Conservation (phyloP, 495 filamentous ascomycete species). For the Neurospora terricola region DNA sequence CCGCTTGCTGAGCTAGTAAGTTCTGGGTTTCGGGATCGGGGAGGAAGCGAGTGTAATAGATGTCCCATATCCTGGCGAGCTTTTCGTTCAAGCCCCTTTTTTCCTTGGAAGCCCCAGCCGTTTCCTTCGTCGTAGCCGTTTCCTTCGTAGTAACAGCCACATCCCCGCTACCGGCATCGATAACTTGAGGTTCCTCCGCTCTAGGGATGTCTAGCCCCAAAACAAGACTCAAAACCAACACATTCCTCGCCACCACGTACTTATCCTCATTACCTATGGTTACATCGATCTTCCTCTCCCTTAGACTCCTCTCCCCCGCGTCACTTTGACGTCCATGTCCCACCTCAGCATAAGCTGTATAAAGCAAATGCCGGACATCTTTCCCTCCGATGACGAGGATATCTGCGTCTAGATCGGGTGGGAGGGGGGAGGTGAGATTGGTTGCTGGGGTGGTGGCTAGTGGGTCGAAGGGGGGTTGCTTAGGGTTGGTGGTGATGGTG, state of each 20-base stretch:
- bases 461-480: conserved; percentile 31
- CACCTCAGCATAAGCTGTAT: conserved; percentile 29
- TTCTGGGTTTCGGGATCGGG: conserved; percentile 21
- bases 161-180: neutral
- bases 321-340: neutral
- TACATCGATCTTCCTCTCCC: conserved; percentile 20
- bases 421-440: conserved; percentile 36
- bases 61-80: conserved; percentile 34
- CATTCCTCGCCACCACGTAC: conserved; percentile 41
- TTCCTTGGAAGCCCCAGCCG: neutral
- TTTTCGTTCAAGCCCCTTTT: neutral
- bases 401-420: conserved; percentile 33
- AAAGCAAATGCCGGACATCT: conserved; percentile 42
- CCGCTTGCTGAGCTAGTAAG: conserved; percentile 26
- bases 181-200: neutral
- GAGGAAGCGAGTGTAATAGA: conserved; percentile 45
- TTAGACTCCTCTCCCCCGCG: neutral
- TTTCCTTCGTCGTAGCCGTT: conserved; percentile 2
- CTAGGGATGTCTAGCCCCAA: conserved; percentile 18
- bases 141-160: neutral
- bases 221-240: conserved; percentile 38
- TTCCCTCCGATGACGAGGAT: conserved; percentile 45
- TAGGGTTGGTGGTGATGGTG: neutral
- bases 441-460: conserved; percentile 43
- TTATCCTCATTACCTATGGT: conserved; percentile 42